Evolutionary conservation across 306 rosid species (phyloP), one percentile per base, ranked within the genome.

Genomic region (Oxytropis ochrocephala): DNA sequence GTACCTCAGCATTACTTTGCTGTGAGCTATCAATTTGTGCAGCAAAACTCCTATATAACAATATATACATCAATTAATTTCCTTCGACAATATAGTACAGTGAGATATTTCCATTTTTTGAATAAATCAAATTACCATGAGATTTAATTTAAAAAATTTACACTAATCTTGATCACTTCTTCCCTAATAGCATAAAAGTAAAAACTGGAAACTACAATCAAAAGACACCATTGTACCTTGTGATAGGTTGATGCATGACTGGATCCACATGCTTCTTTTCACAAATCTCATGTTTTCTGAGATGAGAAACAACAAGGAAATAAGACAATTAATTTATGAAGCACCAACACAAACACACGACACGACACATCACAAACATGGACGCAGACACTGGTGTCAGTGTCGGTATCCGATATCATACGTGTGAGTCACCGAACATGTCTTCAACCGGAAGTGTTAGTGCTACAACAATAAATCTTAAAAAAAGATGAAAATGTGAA

Each of bases 211-310:
- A 29, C 42, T 8, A 46, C 36, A 1, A 0, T 38, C 0, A 75
- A 44, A 41, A 64, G 5, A 1, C 82, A 10, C 9, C 60, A 64
- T 56, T 49, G 87, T 30, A 89, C 96, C 98, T 85, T 13, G 96
- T 89, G 67, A 89, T 89, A 14, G 96, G 98, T 64, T 96, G 85
- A 66, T 88, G 95, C 8, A 69, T n/a, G n/a, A n/a, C 85, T 36
- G 82, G 96, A 87, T 89, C 91, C n/a, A 87, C 96, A 79, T 87
- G 98, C 87, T 92, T 88, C 83, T 92, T 92, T 70, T 86, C 90
- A 76, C 69, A 78, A 42, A 75, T 48, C 33, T 81, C 91, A 24
- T 78, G 78, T 38, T 85, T 89, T 42, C 95, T 92, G 81, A 13
- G 8, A 18, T 29, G 21, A 46, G 13, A 67, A 72, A 14, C 58